Evolutionary conservation across 768 basidiomycete species (phyloP).

Genomic region (Naematelia aurantialba): DNA sequence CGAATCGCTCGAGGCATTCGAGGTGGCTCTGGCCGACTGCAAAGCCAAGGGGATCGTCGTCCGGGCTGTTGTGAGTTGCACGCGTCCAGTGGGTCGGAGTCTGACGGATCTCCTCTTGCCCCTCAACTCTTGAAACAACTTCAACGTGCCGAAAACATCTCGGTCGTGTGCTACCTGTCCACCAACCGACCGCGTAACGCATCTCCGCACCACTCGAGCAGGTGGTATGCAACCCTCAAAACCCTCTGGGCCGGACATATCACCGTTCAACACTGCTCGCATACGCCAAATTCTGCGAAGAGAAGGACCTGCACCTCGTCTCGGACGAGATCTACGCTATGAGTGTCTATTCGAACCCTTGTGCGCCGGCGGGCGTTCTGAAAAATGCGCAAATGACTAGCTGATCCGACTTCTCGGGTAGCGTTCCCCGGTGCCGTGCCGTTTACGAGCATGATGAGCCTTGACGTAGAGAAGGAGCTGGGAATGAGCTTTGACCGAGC

Average conservation of each 20-base stretch:
- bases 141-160: no score
- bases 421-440: conserved; percentile 27
- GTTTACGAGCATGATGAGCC: conserved; percentile 43
- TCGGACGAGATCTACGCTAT: conserved; percentile 50
- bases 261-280: conserved; percentile 40
- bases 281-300: conserved; percentile 46
- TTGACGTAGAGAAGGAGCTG: conserved; percentile 44
- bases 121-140: no score
- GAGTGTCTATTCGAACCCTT: conserved; percentile 39
- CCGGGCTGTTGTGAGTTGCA: conserved; percentile 29
- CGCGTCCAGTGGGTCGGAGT: neutral
- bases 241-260: conserved; percentile 39
- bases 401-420: conserved; percentile 5
- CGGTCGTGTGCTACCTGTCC: no score
- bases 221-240: conserved; percentile 44
- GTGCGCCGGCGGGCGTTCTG: conserved; percentile 13
- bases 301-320: conserved; percentile 46
- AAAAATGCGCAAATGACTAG: neutral
- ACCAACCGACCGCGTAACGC: no score
- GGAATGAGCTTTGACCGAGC: conserved; percentile 35
- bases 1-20: conserved; percentile 24
- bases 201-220: neutral
- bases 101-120: no score
- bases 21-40: conserved; percentile 22
- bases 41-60: conserved; percentile 32